These are phyloP conservation scores for Blastobotrys petasosporus DNA, from an alignment of 1,139 yeast genomes.

Conservation along the genomic window DNA sequence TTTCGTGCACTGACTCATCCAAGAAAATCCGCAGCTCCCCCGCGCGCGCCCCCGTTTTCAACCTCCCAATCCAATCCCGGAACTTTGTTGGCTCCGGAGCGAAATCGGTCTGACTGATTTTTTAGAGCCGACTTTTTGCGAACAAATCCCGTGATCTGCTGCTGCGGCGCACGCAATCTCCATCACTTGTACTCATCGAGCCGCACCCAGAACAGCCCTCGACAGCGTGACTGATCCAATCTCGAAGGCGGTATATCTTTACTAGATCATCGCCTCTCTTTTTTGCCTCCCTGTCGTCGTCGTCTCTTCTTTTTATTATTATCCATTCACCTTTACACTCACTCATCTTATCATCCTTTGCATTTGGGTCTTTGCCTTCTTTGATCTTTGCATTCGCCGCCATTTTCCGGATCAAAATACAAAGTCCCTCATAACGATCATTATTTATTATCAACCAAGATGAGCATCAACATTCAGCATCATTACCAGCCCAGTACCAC, in stretches of 20 bases:
- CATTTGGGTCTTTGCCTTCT: neutral
- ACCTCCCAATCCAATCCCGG: no score
- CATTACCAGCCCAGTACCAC: neutral
- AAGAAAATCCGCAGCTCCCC: no score
- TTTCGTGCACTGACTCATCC: no score
- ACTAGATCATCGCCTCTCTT: neutral
- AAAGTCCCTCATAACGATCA: neutral
- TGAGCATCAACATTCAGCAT: neutral
- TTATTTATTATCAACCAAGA: neutral
- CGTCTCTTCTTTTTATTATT: neutral
- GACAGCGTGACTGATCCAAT: neutral
- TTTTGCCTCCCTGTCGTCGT: constrained; percentile 1
- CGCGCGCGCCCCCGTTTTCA: no score
- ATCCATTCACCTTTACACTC: neutral
- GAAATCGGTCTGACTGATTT: no score
- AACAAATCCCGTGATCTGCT: no score
- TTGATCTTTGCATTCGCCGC: neutral
- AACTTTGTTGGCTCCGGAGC: no score
- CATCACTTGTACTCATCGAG: constrained; percentile 11
- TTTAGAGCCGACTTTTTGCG: no score
- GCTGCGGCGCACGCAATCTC: neutral
- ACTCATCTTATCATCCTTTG: neutral
- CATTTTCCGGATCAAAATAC: neutral
- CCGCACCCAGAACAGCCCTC: constrained; percentile 2
- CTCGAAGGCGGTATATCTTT: neutral